phyloP scores from a whole-genome alignment of 1,284 basidiomycete species.

The Ganoderma boninense region DNA sequence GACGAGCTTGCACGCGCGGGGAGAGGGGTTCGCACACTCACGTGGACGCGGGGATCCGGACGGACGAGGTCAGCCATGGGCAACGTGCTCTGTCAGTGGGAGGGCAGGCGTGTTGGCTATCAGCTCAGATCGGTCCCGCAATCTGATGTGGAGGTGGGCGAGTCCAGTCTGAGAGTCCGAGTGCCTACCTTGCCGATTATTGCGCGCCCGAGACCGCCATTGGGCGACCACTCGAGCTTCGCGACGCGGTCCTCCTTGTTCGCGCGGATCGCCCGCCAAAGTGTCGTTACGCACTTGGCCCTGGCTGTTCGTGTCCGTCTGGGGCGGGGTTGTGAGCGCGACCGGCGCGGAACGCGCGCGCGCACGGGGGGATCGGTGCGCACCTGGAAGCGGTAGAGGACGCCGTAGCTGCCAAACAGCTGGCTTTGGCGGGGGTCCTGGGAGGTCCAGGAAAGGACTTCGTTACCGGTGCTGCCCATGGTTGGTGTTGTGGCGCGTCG shows the following conservation, averaged over 20 bases:
- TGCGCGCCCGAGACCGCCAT: constrained; percentile 81
- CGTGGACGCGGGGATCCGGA: constrained; percentile 57
- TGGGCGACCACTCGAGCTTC: constrained; percentile 83
- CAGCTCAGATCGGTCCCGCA: constrained; percentile 32
- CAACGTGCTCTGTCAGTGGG: constrained; percentile 64
- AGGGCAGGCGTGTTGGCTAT: constrained; percentile 27
- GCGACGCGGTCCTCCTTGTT: constrained; percentile 87
- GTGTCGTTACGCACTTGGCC: constrained; percentile 77
- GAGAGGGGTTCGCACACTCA: constrained; percentile 26
- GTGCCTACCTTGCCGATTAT: constrained; percentile 77
- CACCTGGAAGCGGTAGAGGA: constrained; percentile 84
- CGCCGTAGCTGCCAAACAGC: constrained; percentile 81
- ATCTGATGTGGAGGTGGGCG: constrained; percentile 28
- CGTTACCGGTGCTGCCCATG: constrained; percentile 66
- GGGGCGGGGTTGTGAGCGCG: constrained; percentile 35
- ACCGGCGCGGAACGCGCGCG: constrained; percentile 9
- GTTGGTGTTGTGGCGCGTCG: constrained; percentile 30
- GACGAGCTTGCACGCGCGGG: constrained; percentile 19
- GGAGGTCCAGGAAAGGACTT: constrained; percentile 85
- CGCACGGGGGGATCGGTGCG: constrained; percentile 32
- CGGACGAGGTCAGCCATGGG: constrained; percentile 84
- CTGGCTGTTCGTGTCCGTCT: constrained; percentile 70
- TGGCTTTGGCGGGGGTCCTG: constrained; percentile 83
- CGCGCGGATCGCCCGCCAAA: constrained; percentile 78
- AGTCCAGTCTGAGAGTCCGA: constrained; percentile 3